Base-by-base conservation (phyloP, 169 alveolate genomes). In the Plasmodium gonderi region DNA sequence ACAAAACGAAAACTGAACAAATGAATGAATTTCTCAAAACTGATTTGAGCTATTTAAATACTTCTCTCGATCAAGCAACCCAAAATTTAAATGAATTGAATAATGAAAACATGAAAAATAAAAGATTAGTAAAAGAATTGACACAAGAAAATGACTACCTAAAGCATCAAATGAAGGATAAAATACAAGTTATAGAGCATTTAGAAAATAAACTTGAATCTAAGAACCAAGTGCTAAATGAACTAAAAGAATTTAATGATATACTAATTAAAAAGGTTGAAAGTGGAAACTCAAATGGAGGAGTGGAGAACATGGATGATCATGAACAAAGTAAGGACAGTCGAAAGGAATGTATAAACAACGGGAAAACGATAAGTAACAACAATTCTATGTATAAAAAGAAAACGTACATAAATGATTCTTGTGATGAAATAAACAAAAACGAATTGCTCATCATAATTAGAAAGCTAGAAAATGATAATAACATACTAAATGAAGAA, bases 201-300 rank as follows among this genome's bases (percentile, higher is more conserved):
- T 20, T 85, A 14, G 79, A 75, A 51, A 75, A 54, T 1, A 47
- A 85, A 1, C 17, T 85, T 1, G 87, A 85, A 38, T 85, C 92
- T 12, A 85, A 74, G 4, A 60, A 54, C 33, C 49, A 85, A 0
- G 69, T 85, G 31, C 65, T 85, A 42, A 54, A 20, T 26, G 92
- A 85, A 33, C 36, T 85, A 45, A 85, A 75, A 45, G 92, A 85
- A 31, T 85, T 85, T 26, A 85, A 85, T 23, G 92, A 85, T n/a
- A 17, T 85, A 26, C 31, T 85, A n/a, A 74, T 85, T 23, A 40
- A 82, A 11, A 68, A 42, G 49, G 65, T 80, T 29, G 80, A 67
- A 14, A 23, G 47, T 23, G 67, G 51, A 12, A 77, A 11, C 17
- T 60, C 42, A 42, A 65, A 36, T 11, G 44, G 26, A 33, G 90